Percentiles rank a stretch among this genome's conserved stretches.
Conservation (phyloP, 495 filamentous ascomycete species). For the Talaromyces adpressus region DNA sequence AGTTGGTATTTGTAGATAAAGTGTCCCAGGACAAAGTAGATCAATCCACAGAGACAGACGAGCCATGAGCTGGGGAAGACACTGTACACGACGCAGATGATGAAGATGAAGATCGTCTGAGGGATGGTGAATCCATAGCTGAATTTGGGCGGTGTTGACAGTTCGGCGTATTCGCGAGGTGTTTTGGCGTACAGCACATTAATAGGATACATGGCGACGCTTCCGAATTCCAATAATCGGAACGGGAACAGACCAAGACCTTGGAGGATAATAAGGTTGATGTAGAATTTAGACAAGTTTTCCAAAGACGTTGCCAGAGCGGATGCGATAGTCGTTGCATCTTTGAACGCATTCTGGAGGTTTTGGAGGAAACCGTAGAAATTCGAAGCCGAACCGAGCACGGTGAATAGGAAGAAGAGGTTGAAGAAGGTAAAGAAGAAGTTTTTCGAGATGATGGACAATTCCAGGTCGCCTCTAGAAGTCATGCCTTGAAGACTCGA, state of each 20-base stretch:
- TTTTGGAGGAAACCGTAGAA: conserved; percentile 62
- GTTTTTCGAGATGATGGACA: conserved; percentile 94
- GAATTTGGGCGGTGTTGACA: conserved; percentile 78
- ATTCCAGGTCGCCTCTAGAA: conserved; percentile 88
- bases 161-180: conserved; percentile 82
- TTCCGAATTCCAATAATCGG: conserved; percentile 83
- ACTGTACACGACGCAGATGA: conserved; percentile 92
- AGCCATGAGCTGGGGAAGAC: conserved; percentile 76
- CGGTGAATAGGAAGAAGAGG: conserved; percentile 89
- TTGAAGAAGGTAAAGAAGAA: conserved; percentile 99
- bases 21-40: conserved; percentile 84
- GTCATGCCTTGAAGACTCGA: conserved; percentile 89
- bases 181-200: conserved; percentile 72
- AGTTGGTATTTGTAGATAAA: conserved; percentile 98
- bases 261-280: conserved; percentile 91
- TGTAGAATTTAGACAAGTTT: conserved; percentile 72
- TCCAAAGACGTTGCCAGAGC: conserved; percentile 70
- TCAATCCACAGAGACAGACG: conserved; percentile 73
- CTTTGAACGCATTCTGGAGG: conserved; percentile 64
- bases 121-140: conserved; percentile 95
- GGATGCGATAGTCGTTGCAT: conserved; percentile 71
- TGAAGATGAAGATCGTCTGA: conserved; percentile 81
- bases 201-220: conserved; percentile 77
- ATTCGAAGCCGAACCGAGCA: conserved; percentile 73
- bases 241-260: conserved; percentile 89